Percentiles rank a stretch among this genome's conserved stretches.
Evolutionary conservation across 163 green algal species (phyloP).

Genomic region (Chloroidium sp.): DNA sequence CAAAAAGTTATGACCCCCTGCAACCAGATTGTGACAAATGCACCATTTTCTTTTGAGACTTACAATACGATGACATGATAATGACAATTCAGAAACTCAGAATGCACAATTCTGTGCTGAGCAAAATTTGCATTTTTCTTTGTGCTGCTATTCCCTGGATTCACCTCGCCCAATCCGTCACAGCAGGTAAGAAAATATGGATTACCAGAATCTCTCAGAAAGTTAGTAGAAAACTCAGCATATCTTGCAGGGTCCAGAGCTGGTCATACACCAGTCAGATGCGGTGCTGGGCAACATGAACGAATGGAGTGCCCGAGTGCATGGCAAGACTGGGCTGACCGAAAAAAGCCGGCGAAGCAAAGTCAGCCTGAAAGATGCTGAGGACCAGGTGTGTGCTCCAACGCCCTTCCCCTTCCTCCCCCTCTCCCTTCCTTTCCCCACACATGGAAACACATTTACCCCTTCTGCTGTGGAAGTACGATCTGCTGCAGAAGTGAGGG

Average conservation of each 20-base stretch:
- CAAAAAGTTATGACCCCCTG: too few species aligned
- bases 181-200: constrained; percentile 80
- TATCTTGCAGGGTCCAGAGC: constrained; percentile 59
- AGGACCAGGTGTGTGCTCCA: constrained; percentile 41
- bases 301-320: constrained; percentile 84
- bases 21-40: too few species aligned
- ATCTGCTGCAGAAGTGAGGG: too few species aligned
- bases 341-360: constrained; percentile 30
- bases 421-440: too few species aligned
- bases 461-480: too few species aligned
- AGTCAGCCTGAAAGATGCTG: constrained; percentile 46
- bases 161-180: constrained; percentile 71
- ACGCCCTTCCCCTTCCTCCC: too few species aligned
- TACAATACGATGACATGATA: constrained; percentile 81
- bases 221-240: constrained; percentile 15
- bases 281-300: constrained; percentile 79
- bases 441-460: too few species aligned
- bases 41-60: constrained; percentile 15
- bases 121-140: background rate
- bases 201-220: constrained; percentile 35
- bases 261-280: constrained; percentile 81
- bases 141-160: constrained; percentile 49
- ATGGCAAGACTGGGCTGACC: constrained; percentile 74
- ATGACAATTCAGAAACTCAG: constrained; percentile 46
- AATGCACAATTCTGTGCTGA: background rate